These are phyloP conservation scores for Chrysanthemum seticuspe DNA, from an alignment of 129 eudicot genomes.

Conservation along the genomic window DNA sequence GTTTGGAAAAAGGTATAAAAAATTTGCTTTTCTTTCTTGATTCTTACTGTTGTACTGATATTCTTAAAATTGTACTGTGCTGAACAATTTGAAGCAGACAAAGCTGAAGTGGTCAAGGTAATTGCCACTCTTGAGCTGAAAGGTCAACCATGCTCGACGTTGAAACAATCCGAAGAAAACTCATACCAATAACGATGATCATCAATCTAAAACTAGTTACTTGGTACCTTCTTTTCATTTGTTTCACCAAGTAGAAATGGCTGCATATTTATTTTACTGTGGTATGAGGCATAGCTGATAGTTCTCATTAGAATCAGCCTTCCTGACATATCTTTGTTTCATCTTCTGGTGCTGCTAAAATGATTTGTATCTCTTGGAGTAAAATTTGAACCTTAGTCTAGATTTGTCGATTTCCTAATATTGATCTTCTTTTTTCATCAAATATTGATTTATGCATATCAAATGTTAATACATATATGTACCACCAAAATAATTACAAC, in stretches of 20 bases:
- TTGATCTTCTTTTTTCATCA: background rate
- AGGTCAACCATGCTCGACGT: conserved; percentile 31
- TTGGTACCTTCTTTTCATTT: conserved; percentile 14
- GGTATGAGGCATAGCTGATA: conserved; percentile 20
- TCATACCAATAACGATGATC: conserved; percentile 17
- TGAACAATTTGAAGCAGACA: conserved; percentile 56
- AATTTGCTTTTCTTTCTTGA: background rate
- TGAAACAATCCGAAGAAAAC: conserved; percentile 38
- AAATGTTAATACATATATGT: conserved; percentile 13
- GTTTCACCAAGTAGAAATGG: conserved; percentile 28
- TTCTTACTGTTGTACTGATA: conserved; percentile 11
- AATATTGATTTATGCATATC: conserved; percentile 1
- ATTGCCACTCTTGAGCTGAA: conserved; percentile 50
- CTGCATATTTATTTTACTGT: conserved; percentile 23
- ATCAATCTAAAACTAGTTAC: conserved; percentile 6
- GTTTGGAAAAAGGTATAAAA: conserved; percentile 48
- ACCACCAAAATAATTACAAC: conserved; percentile 33
- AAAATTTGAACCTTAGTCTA: conserved; percentile 17
- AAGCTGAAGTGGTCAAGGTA: conserved; percentile 61
- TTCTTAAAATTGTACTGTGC: conserved; percentile 19
- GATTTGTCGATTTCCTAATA: conserved; percentile 1
- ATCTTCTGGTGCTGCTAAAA: conserved; percentile 11
- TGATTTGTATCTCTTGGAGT: conserved; percentile 14
- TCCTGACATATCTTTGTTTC: conserved; percentile 3
- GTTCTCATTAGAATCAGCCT: background rate